Base-by-base conservation (phyloP, 139 green algal species). In the Bryopsis sp. region DNA sequence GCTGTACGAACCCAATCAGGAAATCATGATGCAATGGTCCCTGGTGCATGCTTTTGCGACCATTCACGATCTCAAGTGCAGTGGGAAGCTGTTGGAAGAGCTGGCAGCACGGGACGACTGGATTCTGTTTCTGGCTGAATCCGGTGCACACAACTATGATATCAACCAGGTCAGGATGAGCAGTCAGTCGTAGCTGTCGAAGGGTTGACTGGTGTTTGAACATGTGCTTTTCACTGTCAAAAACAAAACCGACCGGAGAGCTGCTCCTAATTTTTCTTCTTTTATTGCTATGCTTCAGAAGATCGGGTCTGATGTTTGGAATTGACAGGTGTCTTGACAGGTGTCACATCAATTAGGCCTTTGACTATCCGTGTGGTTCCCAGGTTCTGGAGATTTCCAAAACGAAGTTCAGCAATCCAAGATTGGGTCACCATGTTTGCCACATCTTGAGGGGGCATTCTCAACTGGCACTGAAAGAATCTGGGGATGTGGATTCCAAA, bases 41-140 rank as follows among this genome's bases (percentile, higher is more conserved):
- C 6, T 65, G 6, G 58, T 65, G 15, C 58, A 65, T 39, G 24
- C 58, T 35, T 65, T 65, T 39, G 58, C 58, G 4, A 65, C 8
- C 7, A 24, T 65, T 3, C 58, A 65, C 24, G 5, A 65, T 22
- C 31, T 22, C 15, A 65, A 46, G 26, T 7, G 32, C n/a, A 15
- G 32, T 24, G 43, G 43, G 31, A 31, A 26, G 15, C 31, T 65
- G 29, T 33, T 65, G 29, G 58, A 65, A 22, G 43, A 24, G 19
- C 29, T 65, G 28, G 58, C 58, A 26, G 15, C 19, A 22, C 8
- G 32, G 7, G 31, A 65, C 29, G 31, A 65, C 31, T 65, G 58
- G 58, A 65, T 65, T 22, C 58, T 65, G 29, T 65, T 65, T 22
- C 31, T 65, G 4, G 28, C 31, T 26, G 58, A 65, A 65, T 31